phyloP scores from a whole-genome alignment of 345 rosid genomes.

The Erucastrum elatum region DNA sequence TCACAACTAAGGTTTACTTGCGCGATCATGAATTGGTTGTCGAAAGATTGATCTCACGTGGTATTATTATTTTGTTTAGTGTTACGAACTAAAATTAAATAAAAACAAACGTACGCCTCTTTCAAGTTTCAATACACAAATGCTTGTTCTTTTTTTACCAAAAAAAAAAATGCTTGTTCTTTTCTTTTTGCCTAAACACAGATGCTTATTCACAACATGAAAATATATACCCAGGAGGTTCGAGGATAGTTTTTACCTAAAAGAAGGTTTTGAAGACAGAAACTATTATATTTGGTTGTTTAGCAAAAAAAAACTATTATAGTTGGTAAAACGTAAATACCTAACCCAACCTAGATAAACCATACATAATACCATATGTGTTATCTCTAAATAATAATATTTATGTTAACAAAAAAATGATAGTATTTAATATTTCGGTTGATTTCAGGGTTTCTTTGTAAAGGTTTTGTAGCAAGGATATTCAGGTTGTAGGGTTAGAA shows the following conservation, averaged over 20 bases:
- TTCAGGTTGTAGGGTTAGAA: not conserved
- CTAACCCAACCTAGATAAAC: no score
- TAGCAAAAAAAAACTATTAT: no score
- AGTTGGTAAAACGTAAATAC: no score
- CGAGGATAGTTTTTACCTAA: no score
- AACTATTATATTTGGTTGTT: no score
- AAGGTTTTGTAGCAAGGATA: not conserved
- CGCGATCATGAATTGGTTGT: constrained; percentile 2
- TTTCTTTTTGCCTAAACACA: no score
- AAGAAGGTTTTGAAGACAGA: no score
- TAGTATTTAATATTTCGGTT: not conserved
- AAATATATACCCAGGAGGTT: no score
- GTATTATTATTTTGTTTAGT: not conserved
- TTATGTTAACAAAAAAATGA: not conserved
- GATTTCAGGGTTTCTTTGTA: not conserved
- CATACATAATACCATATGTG: not conserved
- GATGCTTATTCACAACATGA: no score
- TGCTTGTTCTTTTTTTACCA: no score
- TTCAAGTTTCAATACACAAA: not conserved
- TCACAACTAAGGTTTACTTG: not conserved
- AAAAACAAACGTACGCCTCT: not conserved
- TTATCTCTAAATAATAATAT: no score
- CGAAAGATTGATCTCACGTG: constrained; percentile 20
- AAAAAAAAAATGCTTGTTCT: no score
- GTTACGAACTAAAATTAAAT: not conserved